Evolutionary conservation across 2,329 filamentous ascomycete species (phyloP).

Genomic region (Lachnellula subtilissima): DNA sequence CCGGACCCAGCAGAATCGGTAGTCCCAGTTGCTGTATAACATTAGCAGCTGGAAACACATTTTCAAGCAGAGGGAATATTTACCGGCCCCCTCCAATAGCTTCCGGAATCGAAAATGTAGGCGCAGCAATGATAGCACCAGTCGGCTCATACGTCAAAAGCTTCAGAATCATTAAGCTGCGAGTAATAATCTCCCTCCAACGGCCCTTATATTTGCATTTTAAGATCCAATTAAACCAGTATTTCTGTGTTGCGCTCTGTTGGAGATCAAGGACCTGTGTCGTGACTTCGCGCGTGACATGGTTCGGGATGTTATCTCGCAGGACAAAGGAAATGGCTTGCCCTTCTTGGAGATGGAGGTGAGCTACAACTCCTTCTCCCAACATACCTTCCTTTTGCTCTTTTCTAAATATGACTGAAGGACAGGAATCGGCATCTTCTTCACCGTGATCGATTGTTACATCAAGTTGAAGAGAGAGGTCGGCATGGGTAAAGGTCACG

Average conservation of each 20-base stretch:
- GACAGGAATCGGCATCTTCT: conserved; percentile 41
- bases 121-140: conserved; percentile 70
- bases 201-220: conserved; percentile 66
- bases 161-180: conserved; percentile 71
- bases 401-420: conserved; percentile 51
- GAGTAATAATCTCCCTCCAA: conserved; percentile 66
- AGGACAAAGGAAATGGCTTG: conserved; percentile 67
- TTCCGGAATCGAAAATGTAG: conserved; percentile 73
- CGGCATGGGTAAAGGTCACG: conserved; percentile 56
- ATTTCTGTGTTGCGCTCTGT: conserved; percentile 65
- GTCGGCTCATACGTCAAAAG: conserved; percentile 74
- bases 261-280: conserved; percentile 53
- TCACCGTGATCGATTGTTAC: conserved; percentile 61
- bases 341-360: conserved; percentile 57
- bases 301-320: conserved; percentile 54
- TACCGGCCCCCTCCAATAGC: conserved; percentile 59
- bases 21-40: conserved; percentile 56
- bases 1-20: conserved; percentile 73
- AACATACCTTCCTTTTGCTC: conserved; percentile 47
- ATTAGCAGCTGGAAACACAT: not conserved
- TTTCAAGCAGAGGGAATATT: conserved; percentile 1
- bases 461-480: conserved; percentile 60
- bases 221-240: conserved; percentile 70
- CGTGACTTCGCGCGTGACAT: conserved; percentile 55
- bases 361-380: conserved; percentile 59